phyloP scores from a whole-genome alignment of 345 rosid genomes.

The Aquilaria malaccensis region DNA sequence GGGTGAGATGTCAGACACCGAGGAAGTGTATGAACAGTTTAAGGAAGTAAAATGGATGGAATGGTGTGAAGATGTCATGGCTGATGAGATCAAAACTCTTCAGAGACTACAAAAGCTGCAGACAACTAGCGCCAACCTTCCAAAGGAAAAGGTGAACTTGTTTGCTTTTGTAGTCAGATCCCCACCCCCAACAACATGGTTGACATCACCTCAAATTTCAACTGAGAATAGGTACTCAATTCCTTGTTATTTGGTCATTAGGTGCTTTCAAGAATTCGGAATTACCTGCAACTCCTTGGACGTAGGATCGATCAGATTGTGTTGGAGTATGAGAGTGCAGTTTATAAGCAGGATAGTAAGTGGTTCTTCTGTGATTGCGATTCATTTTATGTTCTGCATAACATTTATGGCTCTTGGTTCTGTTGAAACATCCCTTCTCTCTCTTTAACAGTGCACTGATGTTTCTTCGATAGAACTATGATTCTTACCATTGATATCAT shows the following conservation, averaged over 20 bases:
- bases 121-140: constrained; percentile 95
- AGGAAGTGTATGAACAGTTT: constrained; percentile 91
- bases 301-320: constrained; percentile 79
- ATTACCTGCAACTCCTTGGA: constrained; percentile 88
- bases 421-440: not conserved
- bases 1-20: constrained; percentile 99
- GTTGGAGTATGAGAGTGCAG: constrained; percentile 55
- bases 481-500: not conserved
- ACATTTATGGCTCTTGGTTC: not conserved
- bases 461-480: constrained; percentile 4
- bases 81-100: constrained; percentile 69
- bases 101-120: constrained; percentile 76
- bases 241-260: constrained; percentile 17
- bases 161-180: not conserved
- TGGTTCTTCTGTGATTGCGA: constrained; percentile 4
- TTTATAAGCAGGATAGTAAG: constrained; percentile 86
- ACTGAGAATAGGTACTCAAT: constrained; percentile 2
- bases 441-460: too few species aligned
- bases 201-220: not conserved
- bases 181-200: not conserved
- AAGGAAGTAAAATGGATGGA: constrained; percentile 99
- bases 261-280: constrained; percentile 94
- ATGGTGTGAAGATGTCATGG: constrained; percentile 99
- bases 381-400: not conserved
- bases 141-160: constrained; percentile 69